Evolutionary conservation across 1,284 basidiomycete species (phyloP).

Genomic region (Pseudomicrostroma phylloplanum): DNA sequence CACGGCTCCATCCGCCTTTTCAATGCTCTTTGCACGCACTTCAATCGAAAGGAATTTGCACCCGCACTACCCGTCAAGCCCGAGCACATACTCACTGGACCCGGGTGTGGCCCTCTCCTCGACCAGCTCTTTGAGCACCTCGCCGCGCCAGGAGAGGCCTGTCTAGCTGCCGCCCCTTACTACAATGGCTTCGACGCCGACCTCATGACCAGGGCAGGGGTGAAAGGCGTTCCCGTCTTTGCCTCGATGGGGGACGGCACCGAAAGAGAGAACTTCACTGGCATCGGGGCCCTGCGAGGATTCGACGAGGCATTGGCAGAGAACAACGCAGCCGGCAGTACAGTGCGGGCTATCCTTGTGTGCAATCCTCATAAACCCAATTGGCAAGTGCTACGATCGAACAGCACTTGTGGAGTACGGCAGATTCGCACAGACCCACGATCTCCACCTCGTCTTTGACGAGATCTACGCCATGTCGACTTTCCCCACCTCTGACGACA

Average conservation of each 20-base stretch:
- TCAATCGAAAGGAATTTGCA: slow-evolving; percentile 14
- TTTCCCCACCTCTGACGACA: slow-evolving; percentile 12
- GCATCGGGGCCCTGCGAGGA: slow-evolving; percentile 14
- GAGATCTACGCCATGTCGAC: slow-evolving; percentile 17
- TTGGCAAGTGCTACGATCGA: slow-evolving; percentile 17
- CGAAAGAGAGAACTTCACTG: slow-evolving; percentile 8
- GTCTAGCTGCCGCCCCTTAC: slow-evolving; percentile 17
- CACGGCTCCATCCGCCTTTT: slow-evolving; percentile 23
- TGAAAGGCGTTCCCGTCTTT: slow-evolving; percentile 15
- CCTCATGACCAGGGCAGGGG: slow-evolving; percentile 11
- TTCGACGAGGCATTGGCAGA: slow-evolving; percentile 9
- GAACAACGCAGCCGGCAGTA: background rate
- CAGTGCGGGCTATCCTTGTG: slow-evolving; percentile 10
- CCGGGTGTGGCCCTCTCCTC: slow-evolving; percentile 19
- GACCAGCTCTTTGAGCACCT: slow-evolving; percentile 21
- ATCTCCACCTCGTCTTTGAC: slow-evolving; percentile 19
- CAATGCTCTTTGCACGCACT: slow-evolving; percentile 15
- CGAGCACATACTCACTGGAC: slow-evolving; percentile 19
- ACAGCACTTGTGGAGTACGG: slow-evolving; percentile 16
- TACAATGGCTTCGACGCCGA: slow-evolving; percentile 25
- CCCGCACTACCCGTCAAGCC: slow-evolving; percentile 13
- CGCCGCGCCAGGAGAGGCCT: slow-evolving; percentile 14
- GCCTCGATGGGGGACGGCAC: slow-evolving; percentile 6
- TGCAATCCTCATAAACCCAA: slow-evolving; percentile 21
- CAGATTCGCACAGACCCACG: slow-evolving; percentile 13